Base-by-base conservation (phyloP, 2,329 filamentous ascomycete genomes). In the Fusarium keratoplasticum region DNA sequence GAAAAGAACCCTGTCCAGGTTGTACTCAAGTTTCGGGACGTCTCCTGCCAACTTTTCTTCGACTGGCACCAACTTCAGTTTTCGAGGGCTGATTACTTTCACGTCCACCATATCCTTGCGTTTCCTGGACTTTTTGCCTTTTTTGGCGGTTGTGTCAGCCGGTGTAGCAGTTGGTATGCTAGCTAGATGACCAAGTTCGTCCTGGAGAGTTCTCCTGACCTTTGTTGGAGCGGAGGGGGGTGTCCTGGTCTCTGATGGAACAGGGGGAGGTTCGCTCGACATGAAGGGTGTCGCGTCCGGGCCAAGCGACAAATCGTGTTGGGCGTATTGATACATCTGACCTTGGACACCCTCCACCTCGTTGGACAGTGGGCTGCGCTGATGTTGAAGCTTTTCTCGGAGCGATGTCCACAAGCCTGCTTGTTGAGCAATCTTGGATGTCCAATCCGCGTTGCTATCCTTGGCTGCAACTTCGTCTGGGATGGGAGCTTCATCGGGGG, bases 1-100 rank as follows among this genome's bases (percentile, higher is more conserved):
- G 88, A 99, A 99, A 4, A 99, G 85, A n/a, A 97, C 96, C 66
- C 95, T 89, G 71, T 97, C 94, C 35, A 98, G 86, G 8, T 93
- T 93, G 80, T 96, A 93, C 2, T 90, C 86, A 3, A 98, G 85
- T 29, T 83, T 83, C 1, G 95, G 93, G 13, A 90, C 87, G 1
- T 75, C 62, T 5, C 81, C 78, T 11, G 81, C 77, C 47, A 82
- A 78, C 11, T 76, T 66, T 29, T 80, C 77, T 52, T 82, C 79
- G 8, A 85, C 72, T 18, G 83, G 80, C 2, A 62, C n/a, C 13
- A 84, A 62, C 2, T 73, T 31, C 6, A 84, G 59, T 4, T 66
- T 62, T 4, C 36, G 60, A 7, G 83, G 79, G 1, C 20, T 63
- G 9, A 84, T 76, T 0, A 68, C 75, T n/a, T 80, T 78, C 8